Evolutionary conservation across 2,329 filamentous ascomycete genomes (phyloP).

Genomic region (Blastomyces parvus): DNA sequence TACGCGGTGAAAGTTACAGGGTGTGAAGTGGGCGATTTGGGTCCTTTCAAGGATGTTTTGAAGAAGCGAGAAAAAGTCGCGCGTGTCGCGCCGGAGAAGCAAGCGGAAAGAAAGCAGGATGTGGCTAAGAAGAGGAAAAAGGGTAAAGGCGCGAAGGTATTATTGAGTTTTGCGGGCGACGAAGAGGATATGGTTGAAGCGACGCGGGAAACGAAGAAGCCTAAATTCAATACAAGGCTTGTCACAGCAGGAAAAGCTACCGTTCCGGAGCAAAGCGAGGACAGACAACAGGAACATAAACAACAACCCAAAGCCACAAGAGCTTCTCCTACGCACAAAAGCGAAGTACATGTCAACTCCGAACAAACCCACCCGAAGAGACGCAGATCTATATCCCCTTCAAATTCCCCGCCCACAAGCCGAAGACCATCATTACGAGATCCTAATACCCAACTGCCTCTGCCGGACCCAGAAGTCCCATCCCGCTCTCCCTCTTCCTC

Average conservation of each 20-base stretch:
- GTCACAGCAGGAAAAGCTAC: conserved; percentile 27
- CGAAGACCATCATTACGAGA: conserved; percentile 33
- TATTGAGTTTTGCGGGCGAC: conserved; percentile 41
- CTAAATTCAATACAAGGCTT: conserved; percentile 41
- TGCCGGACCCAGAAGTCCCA: conserved; percentile 37
- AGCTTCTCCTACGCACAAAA: not conserved
- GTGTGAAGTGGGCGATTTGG: conserved; percentile 38
- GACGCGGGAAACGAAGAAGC: conserved; percentile 33
- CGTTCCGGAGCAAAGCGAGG: conserved; percentile 14
- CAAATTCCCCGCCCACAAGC: conserved; percentile 18
- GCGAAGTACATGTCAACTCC: conserved; percentile 12
- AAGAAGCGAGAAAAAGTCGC: conserved; percentile 33
- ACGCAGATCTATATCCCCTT: conserved; percentile 27
- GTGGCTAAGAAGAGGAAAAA: conserved; percentile 34
- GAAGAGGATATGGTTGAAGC: conserved; percentile 31
- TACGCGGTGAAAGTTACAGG: conserved; percentile 68
- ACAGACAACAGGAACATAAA: conserved; percentile 8
- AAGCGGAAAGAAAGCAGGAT: conserved; percentile 21
- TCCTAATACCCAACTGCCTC: conserved; percentile 36
- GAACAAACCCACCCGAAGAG: conserved; percentile 22
- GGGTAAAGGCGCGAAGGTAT: conserved; percentile 33
- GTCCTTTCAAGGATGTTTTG: conserved; percentile 38
- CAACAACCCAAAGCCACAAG: conserved; percentile 4
- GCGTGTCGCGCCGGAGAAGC: conserved; percentile 15
- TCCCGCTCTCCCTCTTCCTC: conserved; percentile 25